These are phyloP conservation scores for Theobroma cacao DNA, from an alignment of 345 rosid species.

Conservation along the genomic window DNA sequence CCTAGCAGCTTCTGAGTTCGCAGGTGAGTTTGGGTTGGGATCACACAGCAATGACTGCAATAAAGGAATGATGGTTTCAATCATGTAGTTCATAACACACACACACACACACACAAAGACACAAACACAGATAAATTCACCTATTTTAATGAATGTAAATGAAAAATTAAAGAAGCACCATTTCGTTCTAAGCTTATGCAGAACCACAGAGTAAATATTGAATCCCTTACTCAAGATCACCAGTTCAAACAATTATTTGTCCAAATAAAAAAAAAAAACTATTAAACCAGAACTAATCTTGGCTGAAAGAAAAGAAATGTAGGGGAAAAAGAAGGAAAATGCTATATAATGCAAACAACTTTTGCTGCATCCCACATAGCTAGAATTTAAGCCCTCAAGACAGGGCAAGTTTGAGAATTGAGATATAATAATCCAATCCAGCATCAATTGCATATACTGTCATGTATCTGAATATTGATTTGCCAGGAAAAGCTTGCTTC, in stretches of 20 bases:
- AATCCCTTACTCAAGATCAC: background rate
- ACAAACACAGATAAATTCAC: background rate
- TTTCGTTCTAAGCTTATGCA: background rate
- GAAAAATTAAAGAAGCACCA: background rate
- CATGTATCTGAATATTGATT: background rate
- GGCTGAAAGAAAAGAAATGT: background rate
- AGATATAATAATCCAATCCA: background rate
- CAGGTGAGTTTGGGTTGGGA: constrained; percentile 79
- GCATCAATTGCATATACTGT: background rate
- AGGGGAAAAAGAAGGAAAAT: background rate
- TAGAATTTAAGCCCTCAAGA: background rate
- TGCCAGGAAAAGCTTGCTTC: background rate
- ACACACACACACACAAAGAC: background rate
- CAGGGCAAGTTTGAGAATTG: background rate
- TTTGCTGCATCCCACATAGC: background rate
- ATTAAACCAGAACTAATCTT: background rate
- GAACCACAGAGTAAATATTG: background rate
- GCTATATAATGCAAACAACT: background rate
- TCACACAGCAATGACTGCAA: constrained; percentile 54
- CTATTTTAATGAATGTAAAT: background rate
- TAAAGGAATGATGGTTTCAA: background rate
- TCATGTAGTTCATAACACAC: background rate
- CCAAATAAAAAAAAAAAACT: background rate
- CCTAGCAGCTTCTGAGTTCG: constrained; percentile 76
- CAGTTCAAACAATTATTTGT: background rate